Conservation (phyloP, 495 filamentous ascomycete species). For the Hyaloscypha hepaticicola region DNA sequence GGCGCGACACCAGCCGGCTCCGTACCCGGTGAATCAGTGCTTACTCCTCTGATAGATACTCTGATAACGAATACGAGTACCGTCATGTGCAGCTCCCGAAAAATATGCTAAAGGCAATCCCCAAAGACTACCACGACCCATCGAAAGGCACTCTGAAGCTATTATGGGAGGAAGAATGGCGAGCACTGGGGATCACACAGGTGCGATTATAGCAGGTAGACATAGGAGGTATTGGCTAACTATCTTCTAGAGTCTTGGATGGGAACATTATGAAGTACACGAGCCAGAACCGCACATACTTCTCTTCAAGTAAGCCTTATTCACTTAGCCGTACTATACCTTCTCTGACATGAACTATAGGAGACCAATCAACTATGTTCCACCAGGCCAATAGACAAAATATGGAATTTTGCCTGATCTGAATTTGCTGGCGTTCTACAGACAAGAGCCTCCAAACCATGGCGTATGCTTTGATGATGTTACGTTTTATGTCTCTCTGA, state of each 20-base stretch:
- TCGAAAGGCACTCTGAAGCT: conserved; percentile 91
- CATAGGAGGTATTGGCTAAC: not conserved
- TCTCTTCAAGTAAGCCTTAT: conserved; percentile 82
- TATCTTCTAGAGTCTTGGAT: conserved; percentile 76
- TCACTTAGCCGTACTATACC: not conserved
- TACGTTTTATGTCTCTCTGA: conserved; percentile 30
- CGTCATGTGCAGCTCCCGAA: conserved; percentile 97
- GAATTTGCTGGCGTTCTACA: conserved; percentile 24
- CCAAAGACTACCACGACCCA: conserved; percentile 90
- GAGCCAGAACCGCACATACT: conserved; percentile 98
- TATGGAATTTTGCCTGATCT: conserved; percentile 16
- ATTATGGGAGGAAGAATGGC: conserved; percentile 98
- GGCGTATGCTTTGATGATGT: conserved; percentile 30
- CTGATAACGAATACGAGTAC: conserved; percentile 86
- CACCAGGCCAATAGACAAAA: conserved; percentile 51
- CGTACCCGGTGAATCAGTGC: not conserved
- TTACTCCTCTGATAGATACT: conserved; percentile 57
- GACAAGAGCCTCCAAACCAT: conserved; percentile 18
- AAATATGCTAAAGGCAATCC: conserved; percentile 95
- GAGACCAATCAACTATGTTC: conserved; percentile 83
- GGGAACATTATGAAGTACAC: conserved; percentile 99
- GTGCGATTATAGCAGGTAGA: conserved; percentile 47
- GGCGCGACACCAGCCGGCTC: not conserved
- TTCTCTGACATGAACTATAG: conserved; percentile 41
- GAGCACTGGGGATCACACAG: conserved; percentile 94